Evolutionary conservation across 2,329 filamentous ascomycete genomes (phyloP), one percentile per base, ranked within the genome.

Genomic region (Chaetoscypha palmicola): DNA sequence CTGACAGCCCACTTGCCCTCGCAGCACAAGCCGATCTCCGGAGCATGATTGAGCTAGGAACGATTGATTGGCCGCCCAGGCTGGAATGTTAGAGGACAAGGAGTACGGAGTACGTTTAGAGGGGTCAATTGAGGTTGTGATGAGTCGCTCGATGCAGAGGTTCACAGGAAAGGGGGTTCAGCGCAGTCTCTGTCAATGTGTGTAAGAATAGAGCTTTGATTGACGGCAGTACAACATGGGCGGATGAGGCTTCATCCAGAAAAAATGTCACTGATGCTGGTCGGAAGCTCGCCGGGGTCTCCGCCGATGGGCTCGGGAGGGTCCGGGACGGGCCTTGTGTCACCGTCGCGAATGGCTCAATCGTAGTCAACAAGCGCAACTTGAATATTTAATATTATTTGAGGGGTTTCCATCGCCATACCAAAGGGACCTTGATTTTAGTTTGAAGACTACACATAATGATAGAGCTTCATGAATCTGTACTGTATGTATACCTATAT

Each of bases 1-100:
- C 38, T 41, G 38, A 34, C 38, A 41, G 11, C 23, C 30, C 30
- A 41, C 39, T 31, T 33, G 28, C 39, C 22, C 30, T 41, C n/a
- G 30, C 30, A 41, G 14, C 21, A 24, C 38, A 31, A 19, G 28
- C 28, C 30, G 38, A 40, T 24, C 38, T 30, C 30, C 39, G 39
- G 39, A 41, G 30, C 39, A 41, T 41, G 21, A 17, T 35, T 12
- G n/a, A 11, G 20, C 14, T 33, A 19, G 4, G 14, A 26, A 24
- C 14, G 21, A 35, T 23, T 34, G 39, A 41, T 41, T 41, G 39
- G 39, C 20, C n/a, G 7, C 30, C 11, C n/a, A 12, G 20, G 30
- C 21, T 16, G 31, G 31, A 24, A 35, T 23, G 39, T 10, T 31
- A 14, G 4, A 31, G 28, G 28, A 14, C n/a, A n/a, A n/a, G n/a